Percentiles rank a stretch among this genome's conserved stretches.
Conservation (phyloP, 2,329 filamentous ascomycete genomes). For the Aspergillus fructus region DNA sequence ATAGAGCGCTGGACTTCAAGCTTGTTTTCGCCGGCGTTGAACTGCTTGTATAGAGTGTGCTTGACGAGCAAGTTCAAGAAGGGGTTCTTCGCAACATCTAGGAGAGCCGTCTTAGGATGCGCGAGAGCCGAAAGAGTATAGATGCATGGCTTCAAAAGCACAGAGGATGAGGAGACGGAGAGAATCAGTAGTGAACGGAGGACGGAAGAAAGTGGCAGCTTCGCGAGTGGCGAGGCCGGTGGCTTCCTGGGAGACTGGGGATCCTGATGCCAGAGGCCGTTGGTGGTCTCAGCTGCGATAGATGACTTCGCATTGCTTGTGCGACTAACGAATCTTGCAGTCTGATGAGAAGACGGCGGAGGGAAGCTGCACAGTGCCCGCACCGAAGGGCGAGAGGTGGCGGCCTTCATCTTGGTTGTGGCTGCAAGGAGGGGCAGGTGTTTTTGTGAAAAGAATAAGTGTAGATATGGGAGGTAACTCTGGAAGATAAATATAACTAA, state of each 20-base stretch:
- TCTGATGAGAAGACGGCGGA: constrained; percentile 9
- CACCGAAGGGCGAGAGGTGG: constrained; percentile 24
- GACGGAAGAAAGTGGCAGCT: constrained; percentile 38
- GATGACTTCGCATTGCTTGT: constrained; percentile 35
- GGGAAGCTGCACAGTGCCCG: constrained; percentile 17
- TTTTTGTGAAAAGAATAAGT: not conserved
- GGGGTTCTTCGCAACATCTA: constrained; percentile 51
- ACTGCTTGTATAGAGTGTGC: constrained; percentile 56
- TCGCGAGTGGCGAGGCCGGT: constrained; percentile 31
- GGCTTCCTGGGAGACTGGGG: constrained; percentile 25
- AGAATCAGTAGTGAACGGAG: constrained; percentile 38
- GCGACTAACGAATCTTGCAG: constrained; percentile 30
- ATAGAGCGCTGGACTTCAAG: constrained; percentile 49
- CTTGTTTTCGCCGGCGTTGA: constrained; percentile 55
- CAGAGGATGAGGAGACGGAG: constrained; percentile 36
- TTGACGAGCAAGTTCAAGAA: constrained; percentile 47
- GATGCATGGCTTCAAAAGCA: constrained; percentile 71
- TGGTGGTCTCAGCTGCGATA: constrained; percentile 25
- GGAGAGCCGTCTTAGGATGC: constrained; percentile 43
- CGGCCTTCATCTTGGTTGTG: constrained; percentile 27
- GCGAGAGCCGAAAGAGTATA: constrained; percentile 62
- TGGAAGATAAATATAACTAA: constrained; percentile 1
- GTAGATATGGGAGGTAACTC: not conserved
- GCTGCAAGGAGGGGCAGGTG: constrained; percentile 1
- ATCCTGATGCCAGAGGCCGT: constrained; percentile 23